These are phyloP conservation scores for Candida chauliodis DNA, from an alignment of 805 yeast species.

Conservation along the genomic window DNA sequence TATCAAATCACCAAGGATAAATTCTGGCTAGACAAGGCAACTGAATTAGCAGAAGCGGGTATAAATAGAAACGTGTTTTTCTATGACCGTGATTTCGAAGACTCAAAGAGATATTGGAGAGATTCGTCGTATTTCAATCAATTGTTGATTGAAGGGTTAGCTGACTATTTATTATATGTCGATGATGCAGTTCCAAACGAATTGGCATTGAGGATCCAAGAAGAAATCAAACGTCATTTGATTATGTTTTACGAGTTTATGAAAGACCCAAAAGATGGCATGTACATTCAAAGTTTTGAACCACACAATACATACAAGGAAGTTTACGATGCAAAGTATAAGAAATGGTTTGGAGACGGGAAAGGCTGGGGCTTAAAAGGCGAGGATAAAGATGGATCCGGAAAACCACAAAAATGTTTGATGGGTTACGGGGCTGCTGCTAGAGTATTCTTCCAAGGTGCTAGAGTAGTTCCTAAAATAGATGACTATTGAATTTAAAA, in stretches of 20 bases:
- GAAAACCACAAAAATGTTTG: conserved; percentile 47
- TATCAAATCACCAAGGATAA: conserved; percentile 48
- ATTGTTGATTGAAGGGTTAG: conserved; percentile 62
- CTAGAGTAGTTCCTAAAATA: conserved; percentile 43
- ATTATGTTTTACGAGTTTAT: conserved; percentile 54
- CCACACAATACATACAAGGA: conserved; percentile 51
- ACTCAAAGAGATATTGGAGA: conserved; percentile 57
- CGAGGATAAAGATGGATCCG: conserved; percentile 48
- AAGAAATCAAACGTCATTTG: conserved; percentile 52
- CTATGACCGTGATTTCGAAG: conserved; percentile 61
- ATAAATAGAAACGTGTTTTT: conserved; percentile 53
- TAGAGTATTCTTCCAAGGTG: conserved; percentile 65
- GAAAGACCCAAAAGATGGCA: conserved; percentile 55
- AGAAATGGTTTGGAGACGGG: conserved; percentile 51
- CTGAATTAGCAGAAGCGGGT: conserved; percentile 54
- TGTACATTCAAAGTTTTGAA: conserved; percentile 58
- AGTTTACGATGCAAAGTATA: conserved; percentile 46
- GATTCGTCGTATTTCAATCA: conserved; percentile 63
- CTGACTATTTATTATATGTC: conserved; percentile 55
- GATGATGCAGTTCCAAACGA: conserved; percentile 38
- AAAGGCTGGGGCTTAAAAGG: conserved; percentile 48
- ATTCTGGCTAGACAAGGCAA: conserved; percentile 47
- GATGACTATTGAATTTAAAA: neutral
- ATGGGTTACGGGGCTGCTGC: conserved; percentile 69
- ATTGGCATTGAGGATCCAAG: conserved; percentile 32